Conservation (phyloP, 2,329 filamentous ascomycete species). For the Tolypocladium nubicola region DNA sequence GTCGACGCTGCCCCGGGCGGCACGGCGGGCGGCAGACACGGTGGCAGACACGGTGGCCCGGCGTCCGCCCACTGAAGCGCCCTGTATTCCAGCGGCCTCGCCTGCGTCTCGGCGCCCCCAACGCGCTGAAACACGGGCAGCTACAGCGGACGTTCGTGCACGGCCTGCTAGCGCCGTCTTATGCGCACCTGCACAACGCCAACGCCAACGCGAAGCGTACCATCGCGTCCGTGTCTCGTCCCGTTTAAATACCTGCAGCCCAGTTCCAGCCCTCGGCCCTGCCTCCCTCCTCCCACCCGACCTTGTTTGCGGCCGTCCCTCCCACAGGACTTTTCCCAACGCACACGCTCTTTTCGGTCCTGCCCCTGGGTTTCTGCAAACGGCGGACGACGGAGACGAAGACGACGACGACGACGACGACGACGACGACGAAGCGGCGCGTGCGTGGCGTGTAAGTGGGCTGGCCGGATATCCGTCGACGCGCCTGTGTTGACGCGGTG, state of each 20-base stretch:
- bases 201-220: constrained; percentile 13
- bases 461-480: neutral
- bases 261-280: neutral
- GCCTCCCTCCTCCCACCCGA: constrained; percentile 3
- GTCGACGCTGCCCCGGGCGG: too few species aligned
- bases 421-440: too few species aligned
- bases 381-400: neutral
- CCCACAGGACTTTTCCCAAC: neutral
- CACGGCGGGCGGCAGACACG: too few species aligned
- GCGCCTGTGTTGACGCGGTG: neutral
- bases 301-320: constrained; percentile 1
- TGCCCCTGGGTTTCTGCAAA: neutral
- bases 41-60: neutral
- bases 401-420: too few species aligned
- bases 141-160: neutral
- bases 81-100: neutral
- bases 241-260: constrained; percentile 11
- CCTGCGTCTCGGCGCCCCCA: constrained; percentile 1
- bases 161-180: neutral
- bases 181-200: constrained; percentile 2
- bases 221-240: constrained; percentile 9
- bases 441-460: neutral
- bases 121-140: too few species aligned
- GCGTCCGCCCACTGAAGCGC: neutral
- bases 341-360: neutral